Conservation (phyloP, 2,329 filamentous ascomycete species). For the Teratosphaeria zuluensis region DNA sequence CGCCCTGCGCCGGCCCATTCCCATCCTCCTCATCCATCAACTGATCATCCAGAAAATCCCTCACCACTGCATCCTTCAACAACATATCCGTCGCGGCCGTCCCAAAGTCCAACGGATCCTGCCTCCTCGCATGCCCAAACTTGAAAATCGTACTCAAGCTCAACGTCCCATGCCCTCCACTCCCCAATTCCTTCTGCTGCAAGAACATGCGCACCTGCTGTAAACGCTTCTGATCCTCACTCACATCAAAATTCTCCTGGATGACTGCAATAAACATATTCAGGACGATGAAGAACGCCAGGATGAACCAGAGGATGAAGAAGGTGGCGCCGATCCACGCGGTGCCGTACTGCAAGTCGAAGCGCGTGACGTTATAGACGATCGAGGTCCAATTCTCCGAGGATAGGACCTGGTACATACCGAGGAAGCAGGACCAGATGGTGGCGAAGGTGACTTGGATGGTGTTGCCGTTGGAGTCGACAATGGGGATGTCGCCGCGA, state of each 20-base stretch:
- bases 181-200: slow-evolving; percentile 76
- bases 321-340: slow-evolving; percentile 90
- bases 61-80: slow-evolving; percentile 88
- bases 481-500: slow-evolving; percentile 64
- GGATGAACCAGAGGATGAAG: slow-evolving; percentile 88
- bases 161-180: slow-evolving; percentile 57
- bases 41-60: slow-evolving; percentile 81
- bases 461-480: slow-evolving; percentile 50
- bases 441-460: slow-evolving; percentile 72
- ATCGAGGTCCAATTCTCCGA: slow-evolving; percentile 93
- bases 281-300: slow-evolving; percentile 88
- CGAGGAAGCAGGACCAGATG: slow-evolving; percentile 91
- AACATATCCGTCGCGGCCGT: slow-evolving; percentile 92
- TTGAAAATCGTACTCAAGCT: slow-evolving; percentile 58
- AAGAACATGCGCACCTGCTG: slow-evolving; percentile 94
- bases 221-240: slow-evolving; percentile 92
- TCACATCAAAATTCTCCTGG: slow-evolving; percentile 97
- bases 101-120: slow-evolving; percentile 84
- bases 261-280: slow-evolving; percentile 99
- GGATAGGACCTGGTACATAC: slow-evolving; percentile 94
- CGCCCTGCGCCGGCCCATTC: not conserved
- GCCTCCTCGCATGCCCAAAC: slow-evolving; percentile 51
- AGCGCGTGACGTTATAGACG: slow-evolving; percentile 69
- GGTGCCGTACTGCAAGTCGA: slow-evolving; percentile 56
- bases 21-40: slow-evolving; percentile 23